These are phyloP conservation scores for Fusarium sambucinum DNA, from an alignment of 2,329 filamentous ascomycete species.

Conservation along the genomic window DNA sequence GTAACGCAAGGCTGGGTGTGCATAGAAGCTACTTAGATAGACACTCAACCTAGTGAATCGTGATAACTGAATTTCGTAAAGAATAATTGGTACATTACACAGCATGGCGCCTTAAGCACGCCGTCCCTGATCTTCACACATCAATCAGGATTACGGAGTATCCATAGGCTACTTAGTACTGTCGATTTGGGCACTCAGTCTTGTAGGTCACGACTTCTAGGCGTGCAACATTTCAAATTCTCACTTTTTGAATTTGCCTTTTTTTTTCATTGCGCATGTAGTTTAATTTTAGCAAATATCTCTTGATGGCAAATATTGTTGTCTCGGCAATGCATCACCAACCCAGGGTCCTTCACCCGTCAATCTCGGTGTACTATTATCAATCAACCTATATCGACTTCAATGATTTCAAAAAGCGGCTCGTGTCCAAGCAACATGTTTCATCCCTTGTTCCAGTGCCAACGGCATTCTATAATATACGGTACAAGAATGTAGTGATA, in stretches of 20 bases:
- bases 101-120: neutral
- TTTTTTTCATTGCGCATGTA: neutral
- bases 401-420: neutral
- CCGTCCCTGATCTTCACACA: neutral
- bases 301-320: neutral
- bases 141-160: neutral
- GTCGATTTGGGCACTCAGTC: neutral
- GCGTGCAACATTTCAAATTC: neutral
- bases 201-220: neutral
- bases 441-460: neutral
- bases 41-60: neutral
- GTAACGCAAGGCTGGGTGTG: neutral
- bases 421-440: neutral
- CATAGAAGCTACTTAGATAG: too few relatives aligned
- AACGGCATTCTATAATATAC: conserved; percentile 14
- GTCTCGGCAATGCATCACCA: neutral
- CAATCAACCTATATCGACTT: neutral
- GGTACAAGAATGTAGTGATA: neutral
- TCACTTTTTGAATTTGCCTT: neutral
- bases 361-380: neutral
- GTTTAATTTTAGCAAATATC: neutral
- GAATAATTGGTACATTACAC: neutral
- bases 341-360: neutral
- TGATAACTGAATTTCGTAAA: neutral
- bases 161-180: neutral